Evolutionary conservation across 2,329 filamentous ascomycete genomes (phyloP), one percentile per base, ranked within the genome.

Genomic region (Claviceps maximensis): DNA sequence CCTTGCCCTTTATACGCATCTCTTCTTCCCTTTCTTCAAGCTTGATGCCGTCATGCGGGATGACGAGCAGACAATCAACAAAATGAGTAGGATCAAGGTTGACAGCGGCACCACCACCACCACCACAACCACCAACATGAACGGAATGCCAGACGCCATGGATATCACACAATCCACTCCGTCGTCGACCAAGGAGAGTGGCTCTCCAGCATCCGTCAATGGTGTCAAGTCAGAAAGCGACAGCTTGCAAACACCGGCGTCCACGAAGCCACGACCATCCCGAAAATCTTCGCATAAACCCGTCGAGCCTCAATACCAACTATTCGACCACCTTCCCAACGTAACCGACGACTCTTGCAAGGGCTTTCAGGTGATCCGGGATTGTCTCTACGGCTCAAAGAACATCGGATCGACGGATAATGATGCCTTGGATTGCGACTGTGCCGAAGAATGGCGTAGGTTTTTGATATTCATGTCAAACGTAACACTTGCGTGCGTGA

Each of bases 371-470:
- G 75, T 91, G 50, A 89, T 98, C 58, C 74, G 83, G 51, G 81
- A 88, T 60, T 97, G 91, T 68, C 84, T 87, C 36, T 98, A 98
- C 69, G 89, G 87, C 52, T 89, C 89, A 59, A 96, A 94, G 68
- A 82, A 87, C 59, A 83, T 97, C 71, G 93, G 93, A 51, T 86
- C 85, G 58, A 94, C 93, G 27, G 91, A 96, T 63, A 87, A 90
- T 71, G 91, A 86, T 69, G 74, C 87, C 55, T 77, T 97, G 68
- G 93, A 96, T 69, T 98, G 93, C 71, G 93, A 98, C 67, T 98
- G 93, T 70, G 76, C 79, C 60, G 88, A 95, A 71, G 89, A 96
- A 72, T 96, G 87, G 87, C 85, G 91, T 96, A 84, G 76, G 90
- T 77, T 19, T 49, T 17, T 25, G n/a, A n/a, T n/a, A n/a, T n/a